phyloP scores from a whole-genome alignment of 2,329 filamentous ascomycete species.

The Cercospora sp. region DNA sequence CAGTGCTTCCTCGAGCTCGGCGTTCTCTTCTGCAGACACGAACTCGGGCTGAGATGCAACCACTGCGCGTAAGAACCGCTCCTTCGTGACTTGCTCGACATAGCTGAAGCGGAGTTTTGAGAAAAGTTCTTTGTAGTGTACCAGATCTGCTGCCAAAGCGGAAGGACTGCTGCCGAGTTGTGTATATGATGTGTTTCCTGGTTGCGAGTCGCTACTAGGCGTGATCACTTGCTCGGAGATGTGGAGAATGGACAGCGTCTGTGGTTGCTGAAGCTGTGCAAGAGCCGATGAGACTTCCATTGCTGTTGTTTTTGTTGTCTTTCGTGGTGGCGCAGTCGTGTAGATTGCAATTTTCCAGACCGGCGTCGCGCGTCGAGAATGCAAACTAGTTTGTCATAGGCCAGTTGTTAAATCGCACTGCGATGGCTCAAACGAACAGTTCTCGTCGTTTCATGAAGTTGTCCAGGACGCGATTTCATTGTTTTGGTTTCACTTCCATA shows the following conservation, averaged over 20 bases:
- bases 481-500: background rate
- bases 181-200: slow-evolving; percentile 51
- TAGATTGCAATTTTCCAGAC: too few relatives aligned
- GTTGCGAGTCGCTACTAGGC: slow-evolving; percentile 46
- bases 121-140: slow-evolving; percentile 93
- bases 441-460: background rate
- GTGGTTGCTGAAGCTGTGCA: slow-evolving; percentile 54
- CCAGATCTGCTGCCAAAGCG: slow-evolving; percentile 77
- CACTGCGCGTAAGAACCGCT: slow-evolving; percentile 92
- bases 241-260: slow-evolving; percentile 58
- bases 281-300: slow-evolving; percentile 29
- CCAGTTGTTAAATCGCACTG: background rate
- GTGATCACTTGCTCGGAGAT: slow-evolving; percentile 41
- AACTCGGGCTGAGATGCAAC: slow-evolving; percentile 87
- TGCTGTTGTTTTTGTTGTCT: background rate
- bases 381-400: too few relatives aligned
- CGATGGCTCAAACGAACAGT: background rate
- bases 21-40: slow-evolving; percentile 78
- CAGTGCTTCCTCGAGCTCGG: slow-evolving; percentile 70
- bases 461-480: background rate
- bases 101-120: slow-evolving; percentile 96
- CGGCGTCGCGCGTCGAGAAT: too few relatives aligned
- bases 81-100: slow-evolving; percentile 97
- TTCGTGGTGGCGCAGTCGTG: background rate
- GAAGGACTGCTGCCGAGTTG: slow-evolving; percentile 53